phyloP scores from a whole-genome alignment of 352 stramenopile species.

The Phytopythium ostracodes region DNA sequence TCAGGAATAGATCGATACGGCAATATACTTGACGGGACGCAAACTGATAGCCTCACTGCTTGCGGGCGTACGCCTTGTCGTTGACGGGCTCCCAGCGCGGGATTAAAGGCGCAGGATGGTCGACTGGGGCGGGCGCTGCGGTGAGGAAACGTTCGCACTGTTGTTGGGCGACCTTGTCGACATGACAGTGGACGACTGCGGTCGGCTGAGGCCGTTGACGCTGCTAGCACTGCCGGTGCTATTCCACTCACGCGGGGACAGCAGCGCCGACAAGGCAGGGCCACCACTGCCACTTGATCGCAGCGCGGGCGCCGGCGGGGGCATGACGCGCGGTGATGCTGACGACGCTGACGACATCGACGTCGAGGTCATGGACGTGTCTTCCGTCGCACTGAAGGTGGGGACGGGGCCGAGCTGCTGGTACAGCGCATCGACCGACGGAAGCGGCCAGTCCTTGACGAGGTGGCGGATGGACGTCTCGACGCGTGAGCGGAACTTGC shows the following conservation, averaged over 20 bases:
- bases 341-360: not conserved
- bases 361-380: not conserved
- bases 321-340: not conserved
- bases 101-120: constrained; percentile 6
- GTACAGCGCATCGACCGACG: constrained; percentile 33
- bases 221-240: not conserved
- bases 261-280: not conserved
- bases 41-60: not conserved
- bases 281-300: not conserved
- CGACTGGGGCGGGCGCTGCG: not conserved
- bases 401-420: constrained; percentile 6
- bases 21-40: not conserved
- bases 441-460: constrained; percentile 55
- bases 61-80: too few relatives aligned
- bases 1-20: not conserved
- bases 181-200: not conserved
- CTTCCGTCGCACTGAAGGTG: not conserved
- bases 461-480: constrained; percentile 62
- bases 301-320: not conserved
- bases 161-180: not conserved
- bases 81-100: not conserved
- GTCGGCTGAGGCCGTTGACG: not conserved
- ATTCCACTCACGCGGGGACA: constrained; percentile 1
- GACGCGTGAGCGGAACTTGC: constrained; percentile 50
- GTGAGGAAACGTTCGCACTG: not conserved